These are phyloP conservation scores for Pleurotus platypus DNA, from an alignment of 768 basidiomycete genomes.

Conservation along the genomic window DNA sequence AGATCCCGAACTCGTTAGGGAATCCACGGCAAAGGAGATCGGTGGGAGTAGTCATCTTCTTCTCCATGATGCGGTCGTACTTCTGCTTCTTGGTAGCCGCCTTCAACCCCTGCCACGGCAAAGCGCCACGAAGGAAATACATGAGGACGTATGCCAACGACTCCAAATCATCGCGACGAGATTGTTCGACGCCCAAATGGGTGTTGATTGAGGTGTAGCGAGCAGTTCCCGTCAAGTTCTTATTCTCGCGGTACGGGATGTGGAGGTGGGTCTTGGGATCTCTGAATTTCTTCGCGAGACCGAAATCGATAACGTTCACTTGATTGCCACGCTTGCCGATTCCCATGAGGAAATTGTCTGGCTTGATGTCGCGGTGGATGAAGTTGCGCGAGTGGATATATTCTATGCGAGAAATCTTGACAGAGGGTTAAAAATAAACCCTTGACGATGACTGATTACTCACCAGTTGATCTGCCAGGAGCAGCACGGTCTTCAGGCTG, in stretches of 20 bases:
- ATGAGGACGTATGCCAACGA: conserved; percentile 98
- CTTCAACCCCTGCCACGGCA: conserved; percentile 99
- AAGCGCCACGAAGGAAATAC: conserved; percentile 98
- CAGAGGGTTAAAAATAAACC: conserved; percentile 15
- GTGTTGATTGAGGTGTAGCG: conserved; percentile 99
- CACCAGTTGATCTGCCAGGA: conserved; percentile 95
- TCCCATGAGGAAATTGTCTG: conserved; percentile 99
- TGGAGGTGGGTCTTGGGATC: conserved; percentile 99
- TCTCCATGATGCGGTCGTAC: conserved; percentile 99
- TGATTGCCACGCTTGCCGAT: conserved; percentile 99
- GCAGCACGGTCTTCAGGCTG: conserved; percentile 91
- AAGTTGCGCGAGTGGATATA: conserved; percentile 99
- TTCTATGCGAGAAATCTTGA: conserved; percentile 94
- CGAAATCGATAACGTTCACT: conserved; percentile 98
- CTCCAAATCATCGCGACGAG: conserved; percentile 96
- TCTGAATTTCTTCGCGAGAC: conserved; percentile 99
- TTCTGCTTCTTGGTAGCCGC: conserved; percentile 99
- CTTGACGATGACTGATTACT: conserved; percentile 26
- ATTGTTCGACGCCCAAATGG: conserved; percentile 96
- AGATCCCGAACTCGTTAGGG: conserved; percentile 99
- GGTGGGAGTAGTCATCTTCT: conserved; percentile 99
- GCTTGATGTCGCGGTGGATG: conserved; percentile 97
- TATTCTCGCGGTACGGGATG: conserved; percentile 99
- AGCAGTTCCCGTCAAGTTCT: conserved; percentile 98
- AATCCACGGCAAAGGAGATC: conserved; percentile 98